A percentile compares a stretch with the other conserved stretches of the same genome.
These are phyloP conservation scores for Pichia sp. DNA, from an alignment of 1,139 yeast genomes.

Conservation along the genomic window DNA sequence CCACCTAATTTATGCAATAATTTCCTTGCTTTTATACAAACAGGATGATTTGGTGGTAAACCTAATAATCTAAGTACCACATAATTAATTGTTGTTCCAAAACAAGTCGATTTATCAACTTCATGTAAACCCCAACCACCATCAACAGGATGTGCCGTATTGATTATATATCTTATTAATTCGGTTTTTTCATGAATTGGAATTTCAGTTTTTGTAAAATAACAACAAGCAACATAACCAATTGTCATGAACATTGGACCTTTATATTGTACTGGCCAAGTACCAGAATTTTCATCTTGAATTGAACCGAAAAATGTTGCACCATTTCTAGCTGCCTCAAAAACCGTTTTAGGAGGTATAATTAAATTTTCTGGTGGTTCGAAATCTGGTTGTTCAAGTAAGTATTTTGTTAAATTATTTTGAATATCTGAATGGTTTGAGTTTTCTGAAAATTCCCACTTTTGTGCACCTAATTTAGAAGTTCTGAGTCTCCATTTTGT, in stretches of 20 bases:
- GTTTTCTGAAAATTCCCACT: slow-evolving; percentile 63
- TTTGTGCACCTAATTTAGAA: slow-evolving; percentile 67
- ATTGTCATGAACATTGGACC: slow-evolving; percentile 98
- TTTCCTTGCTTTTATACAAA: slow-evolving; percentile 68
- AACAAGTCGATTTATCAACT: slow-evolving; percentile 87
- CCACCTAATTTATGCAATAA: slow-evolving; percentile 77
- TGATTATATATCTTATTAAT: slow-evolving; percentile 75
- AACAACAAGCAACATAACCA: slow-evolving; percentile 74
- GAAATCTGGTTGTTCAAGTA: slow-evolving; percentile 34
- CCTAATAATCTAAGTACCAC: slow-evolving; percentile 75
- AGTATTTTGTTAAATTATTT: slow-evolving; percentile 52
- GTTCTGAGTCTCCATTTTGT: slow-evolving; percentile 69
- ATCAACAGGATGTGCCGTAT: slow-evolving; percentile 91
- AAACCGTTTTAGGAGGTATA: slow-evolving; percentile 35
- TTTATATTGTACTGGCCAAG: slow-evolving; percentile 85
- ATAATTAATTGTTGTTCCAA: slow-evolving; percentile 89
- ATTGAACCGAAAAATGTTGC: slow-evolving; percentile 61
- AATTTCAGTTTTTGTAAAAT: slow-evolving; percentile 62
- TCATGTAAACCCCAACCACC: slow-evolving; percentile 99
- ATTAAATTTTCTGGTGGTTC: slow-evolving; percentile 8
- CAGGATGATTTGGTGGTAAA: slow-evolving; percentile 64
- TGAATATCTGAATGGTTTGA: slow-evolving; percentile 39
- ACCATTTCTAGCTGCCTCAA: slow-evolving; percentile 66
- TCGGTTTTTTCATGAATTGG: slow-evolving; percentile 63
- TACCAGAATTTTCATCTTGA: slow-evolving; percentile 72